Evolutionary conservation across 192 early-diverging fungal species (phyloP).

Genomic region (Podila epigama): DNA sequence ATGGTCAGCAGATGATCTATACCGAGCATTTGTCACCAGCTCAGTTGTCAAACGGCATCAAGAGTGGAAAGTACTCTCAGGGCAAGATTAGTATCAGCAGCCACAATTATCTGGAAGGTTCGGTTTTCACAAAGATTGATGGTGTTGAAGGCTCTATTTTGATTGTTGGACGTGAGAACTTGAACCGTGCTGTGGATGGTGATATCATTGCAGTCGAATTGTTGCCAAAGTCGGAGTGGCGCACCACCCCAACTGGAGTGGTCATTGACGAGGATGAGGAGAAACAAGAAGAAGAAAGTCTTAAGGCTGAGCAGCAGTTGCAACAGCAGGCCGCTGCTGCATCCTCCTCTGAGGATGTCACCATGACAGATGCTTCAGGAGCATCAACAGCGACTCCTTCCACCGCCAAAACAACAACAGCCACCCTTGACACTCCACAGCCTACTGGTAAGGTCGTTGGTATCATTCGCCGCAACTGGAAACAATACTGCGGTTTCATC

Average conservation of each 20-base stretch:
- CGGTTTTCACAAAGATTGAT: constrained; percentile 75
- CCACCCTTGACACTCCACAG: constrained; percentile 51
- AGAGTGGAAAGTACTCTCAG: constrained; percentile 79
- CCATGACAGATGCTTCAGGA: constrained; percentile 62
- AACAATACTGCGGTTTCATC: constrained; percentile 91
- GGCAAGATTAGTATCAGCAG: constrained; percentile 82
- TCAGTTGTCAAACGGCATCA: constrained; percentile 87
- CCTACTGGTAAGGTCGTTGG: constrained; percentile 93
- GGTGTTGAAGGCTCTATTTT: constrained; percentile 78
- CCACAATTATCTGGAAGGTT: constrained; percentile 92
- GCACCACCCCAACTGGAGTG: constrained; percentile 70
- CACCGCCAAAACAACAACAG: constrained; percentile 73
- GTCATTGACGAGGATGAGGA: constrained; percentile 79
- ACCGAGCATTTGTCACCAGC: constrained; percentile 76
- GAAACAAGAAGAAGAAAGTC: constrained; percentile 66
- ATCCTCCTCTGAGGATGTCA: constrained; percentile 57
- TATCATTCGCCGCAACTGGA: constrained; percentile 95
- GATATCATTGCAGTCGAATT: constrained; percentile 91
- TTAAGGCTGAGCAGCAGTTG: constrained; percentile 32
- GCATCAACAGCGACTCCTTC: constrained; percentile 75
- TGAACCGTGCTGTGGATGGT: constrained; percentile 94
- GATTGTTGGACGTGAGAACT: constrained; percentile 79
- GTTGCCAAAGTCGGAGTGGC: constrained; percentile 88
- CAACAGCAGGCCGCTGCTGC: too few relatives aligned
- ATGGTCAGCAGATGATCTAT: constrained; percentile 64